A percentile compares a stretch with the other conserved stretches of the same genome.
phyloP scores from a whole-genome alignment of 176 grass and related monocot species.

The Triticum timopheevii region DNA sequence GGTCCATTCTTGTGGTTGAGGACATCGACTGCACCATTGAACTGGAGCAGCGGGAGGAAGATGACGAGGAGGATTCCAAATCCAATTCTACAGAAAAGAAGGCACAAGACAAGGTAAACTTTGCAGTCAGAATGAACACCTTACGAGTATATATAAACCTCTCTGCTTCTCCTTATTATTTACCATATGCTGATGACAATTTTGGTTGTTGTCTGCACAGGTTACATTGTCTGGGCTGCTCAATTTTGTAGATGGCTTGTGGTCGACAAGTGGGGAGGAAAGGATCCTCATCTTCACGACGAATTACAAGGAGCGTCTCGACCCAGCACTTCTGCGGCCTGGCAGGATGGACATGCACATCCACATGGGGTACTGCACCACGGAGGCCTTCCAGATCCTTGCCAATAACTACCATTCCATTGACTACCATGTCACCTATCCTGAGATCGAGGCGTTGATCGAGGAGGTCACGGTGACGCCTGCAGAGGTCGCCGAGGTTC shows the following conservation, averaged over 20 bases:
- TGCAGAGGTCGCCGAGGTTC: constrained; percentile 67
- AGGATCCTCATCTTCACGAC: constrained; percentile 91
- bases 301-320: constrained; percentile 81
- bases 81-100: constrained; percentile 37
- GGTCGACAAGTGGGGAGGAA: constrained; percentile 77
- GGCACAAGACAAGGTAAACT: constrained; percentile 43
- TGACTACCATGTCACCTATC: constrained; percentile 40
- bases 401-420: constrained; percentile 67
- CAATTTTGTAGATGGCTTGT: constrained; percentile 87
- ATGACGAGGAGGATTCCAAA: constrained; percentile 13
- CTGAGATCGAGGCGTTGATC: constrained; percentile 51
- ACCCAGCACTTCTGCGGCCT: constrained; percentile 68
- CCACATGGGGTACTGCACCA: constrained; percentile 78
- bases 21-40: constrained; percentile 74
- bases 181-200: constrained; percentile 2
- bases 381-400: constrained; percentile 59
- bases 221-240: constrained; percentile 73
- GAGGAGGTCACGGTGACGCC: constrained; percentile 50
- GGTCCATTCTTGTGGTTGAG: constrained; percentile 85
- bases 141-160: not conserved
- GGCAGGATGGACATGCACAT: constrained; percentile 92
- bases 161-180: not conserved
- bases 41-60: constrained; percentile 49
- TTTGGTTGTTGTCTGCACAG: constrained; percentile 17
- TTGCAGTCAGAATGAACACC: not conserved